Conservation (phyloP, 2,329 filamentous ascomycete species). For the Boeremia exigua region DNA sequence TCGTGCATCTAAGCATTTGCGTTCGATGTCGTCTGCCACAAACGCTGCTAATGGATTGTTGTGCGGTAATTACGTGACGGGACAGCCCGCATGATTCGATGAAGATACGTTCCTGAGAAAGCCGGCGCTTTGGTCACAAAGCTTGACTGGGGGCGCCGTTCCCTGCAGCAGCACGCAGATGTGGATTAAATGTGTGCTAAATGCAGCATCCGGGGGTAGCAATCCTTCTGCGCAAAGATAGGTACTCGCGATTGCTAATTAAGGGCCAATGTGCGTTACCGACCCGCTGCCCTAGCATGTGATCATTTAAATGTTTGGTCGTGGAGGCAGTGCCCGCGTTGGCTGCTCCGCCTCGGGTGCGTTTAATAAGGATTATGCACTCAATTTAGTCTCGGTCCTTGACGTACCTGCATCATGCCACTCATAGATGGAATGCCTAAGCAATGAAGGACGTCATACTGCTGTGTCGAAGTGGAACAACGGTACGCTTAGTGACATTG, state of each 20-base stretch:
- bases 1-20: slow-evolving; percentile 9
- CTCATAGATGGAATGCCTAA: background rate
- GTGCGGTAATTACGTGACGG: slow-evolving; percentile 1
- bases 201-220: background rate
- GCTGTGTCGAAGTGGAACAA: background rate
- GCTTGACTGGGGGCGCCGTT: slow-evolving; percentile 10
- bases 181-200: slow-evolving; percentile 8
- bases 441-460: background rate
- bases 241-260: background rate
- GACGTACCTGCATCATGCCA: background rate
- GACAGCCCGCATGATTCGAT: slow-evolving; percentile 2
- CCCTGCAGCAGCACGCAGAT: background rate
- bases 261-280: background rate
- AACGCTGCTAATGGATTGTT: background rate
- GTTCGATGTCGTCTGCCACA: slow-evolving; percentile 1
- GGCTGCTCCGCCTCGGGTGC: slow-evolving; percentile 1
- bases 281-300: background rate
- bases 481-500: no score
- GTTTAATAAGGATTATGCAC: slow-evolving; percentile 4
- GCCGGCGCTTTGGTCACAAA: slow-evolving; percentile 5
- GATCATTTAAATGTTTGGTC: background rate
- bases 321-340: slow-evolving; percentile 6
- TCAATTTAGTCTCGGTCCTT: slow-evolving; percentile 1
- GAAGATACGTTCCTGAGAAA: background rate
- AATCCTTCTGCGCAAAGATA: slow-evolving; percentile 1